Evolutionary conservation across 495 filamentous ascomycete genomes (phyloP), one percentile per base, ranked within the genome.

Genomic region (Terfezia boudieri): DNA sequence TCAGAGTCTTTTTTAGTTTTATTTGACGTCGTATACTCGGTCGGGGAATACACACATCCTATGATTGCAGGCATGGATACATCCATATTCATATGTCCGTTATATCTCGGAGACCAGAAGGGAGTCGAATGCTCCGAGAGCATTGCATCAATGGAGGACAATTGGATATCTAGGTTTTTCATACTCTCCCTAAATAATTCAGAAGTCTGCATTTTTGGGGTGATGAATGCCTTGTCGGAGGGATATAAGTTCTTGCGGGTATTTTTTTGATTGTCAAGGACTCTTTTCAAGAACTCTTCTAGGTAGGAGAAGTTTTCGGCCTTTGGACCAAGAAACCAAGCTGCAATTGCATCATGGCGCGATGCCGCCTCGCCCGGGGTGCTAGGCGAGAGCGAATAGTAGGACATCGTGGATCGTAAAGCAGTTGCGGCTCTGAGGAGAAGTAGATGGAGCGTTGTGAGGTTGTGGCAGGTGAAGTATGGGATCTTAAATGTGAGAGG

Each of bases 91-190:
- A 75, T 74, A 57, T 75, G 71, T 6, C 57, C 69, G 20, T 67
- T 58, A 59, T 75, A 74, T 2, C 69, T 61, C 9, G 71, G 70
- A 5, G 65, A 69, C 67, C 67, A 75, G 56, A 70, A 70, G 0
- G 72, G 70, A 35, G 73, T 64, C 9, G 65, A 68, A 32, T 32
- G 26, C 26, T 32, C 26, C 26, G 26, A 32, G 26, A 32, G 26
- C 26, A 32, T 32, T 32, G 26, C 7, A 7, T 32, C 26, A 32
- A 32, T 32, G 7, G 26, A 32, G 26, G 26, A 32, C 7, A 32
- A 7, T 32, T 32, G 26, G 26, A 32, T 32, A 32, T 32, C 26
- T 7, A 32, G 7, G 54, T 69, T 59, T 48, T 63, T 58, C 5
- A 65, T 66, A 5, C 43, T n/a, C 23, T 58, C 36, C 55, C 35